Percentiles rank a stretch among this genome's conserved stretches.
phyloP scores from a whole-genome alignment of 2,329 filamentous ascomycete genomes.

The Cordyceps pruinosa region DNA sequence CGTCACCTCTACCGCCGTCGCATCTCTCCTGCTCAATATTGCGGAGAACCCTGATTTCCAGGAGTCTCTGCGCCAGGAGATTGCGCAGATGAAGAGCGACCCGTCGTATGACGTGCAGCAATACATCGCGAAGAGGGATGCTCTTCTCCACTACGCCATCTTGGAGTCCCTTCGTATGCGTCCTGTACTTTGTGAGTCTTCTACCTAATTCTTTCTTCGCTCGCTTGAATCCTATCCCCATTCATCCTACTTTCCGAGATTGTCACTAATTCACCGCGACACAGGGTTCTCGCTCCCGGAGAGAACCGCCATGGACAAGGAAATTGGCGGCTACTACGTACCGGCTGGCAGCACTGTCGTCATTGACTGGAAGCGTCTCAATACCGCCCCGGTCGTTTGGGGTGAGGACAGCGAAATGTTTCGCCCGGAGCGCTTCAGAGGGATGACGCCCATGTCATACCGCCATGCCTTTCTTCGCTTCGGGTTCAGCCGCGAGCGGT shows the following conservation, averaged over 20 bases:
- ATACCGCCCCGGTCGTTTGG: not conserved
- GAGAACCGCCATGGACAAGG: not conserved
- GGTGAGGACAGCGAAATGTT: not conserved
- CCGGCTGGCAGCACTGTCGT: not conserved
- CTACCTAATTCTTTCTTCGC: not conserved
- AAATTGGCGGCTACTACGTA: not conserved
- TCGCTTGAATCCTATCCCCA: too few relatives aligned
- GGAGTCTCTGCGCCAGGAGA: not conserved
- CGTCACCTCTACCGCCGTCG: not conserved
- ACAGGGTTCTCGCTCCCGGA: not conserved
- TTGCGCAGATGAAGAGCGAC: not conserved
- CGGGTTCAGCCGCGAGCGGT: not conserved
- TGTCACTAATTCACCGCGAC: not conserved
- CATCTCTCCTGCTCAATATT: not conserved
- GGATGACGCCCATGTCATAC: not conserved
- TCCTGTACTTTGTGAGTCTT: constrained; percentile 11
- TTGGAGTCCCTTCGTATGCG: not conserved
- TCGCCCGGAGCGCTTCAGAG: not conserved
- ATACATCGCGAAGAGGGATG: not conserved
- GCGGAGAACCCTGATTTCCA: not conserved
- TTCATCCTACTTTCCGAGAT: too few relatives aligned
- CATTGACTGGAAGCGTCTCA: constrained; percentile 2
- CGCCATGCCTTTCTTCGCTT: not conserved
- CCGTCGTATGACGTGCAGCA: not conserved
- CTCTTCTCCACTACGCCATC: not conserved